These are phyloP conservation scores for Picea glauca DNA, from an alignment of 75 land plant genomes.

Conservation along the genomic window DNA sequence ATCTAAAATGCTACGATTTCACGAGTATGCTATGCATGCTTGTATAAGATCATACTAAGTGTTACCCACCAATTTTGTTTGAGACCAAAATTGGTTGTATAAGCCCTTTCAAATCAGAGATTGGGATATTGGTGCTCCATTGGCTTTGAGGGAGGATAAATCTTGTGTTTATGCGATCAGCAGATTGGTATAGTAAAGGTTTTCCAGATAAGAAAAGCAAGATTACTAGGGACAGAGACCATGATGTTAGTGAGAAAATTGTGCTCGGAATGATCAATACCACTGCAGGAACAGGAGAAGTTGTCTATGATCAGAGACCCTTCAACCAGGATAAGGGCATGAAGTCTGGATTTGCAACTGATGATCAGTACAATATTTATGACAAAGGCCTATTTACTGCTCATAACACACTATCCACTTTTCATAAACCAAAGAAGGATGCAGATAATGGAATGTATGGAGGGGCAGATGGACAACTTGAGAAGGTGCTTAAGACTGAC, in stretches of 20 bases:
- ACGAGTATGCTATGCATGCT: no score
- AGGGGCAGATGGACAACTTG: conserved; percentile 89
- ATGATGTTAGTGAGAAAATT: conserved; percentile 95
- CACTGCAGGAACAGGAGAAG: conserved; percentile 56
- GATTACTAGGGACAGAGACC: conserved; percentile 87
- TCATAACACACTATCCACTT: conserved; percentile 65
- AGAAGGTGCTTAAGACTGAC: conserved; percentile 82
- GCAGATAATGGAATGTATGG: conserved; percentile 85
- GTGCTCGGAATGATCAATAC: conserved; percentile 95
- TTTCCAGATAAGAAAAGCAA: conserved; percentile 68
- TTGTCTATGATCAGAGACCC: conserved; percentile 85
- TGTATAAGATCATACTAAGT: no score
- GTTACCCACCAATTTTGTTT: no score
- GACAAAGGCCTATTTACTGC: conserved; percentile 84
- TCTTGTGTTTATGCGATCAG: no score
- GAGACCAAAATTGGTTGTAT: no score
- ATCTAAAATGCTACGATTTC: no score
- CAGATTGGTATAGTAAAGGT: no score
- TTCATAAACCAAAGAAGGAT: conserved; percentile 89
- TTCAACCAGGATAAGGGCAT: conserved; percentile 98
- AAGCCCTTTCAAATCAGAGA: no score
- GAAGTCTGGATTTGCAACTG: conserved; percentile 91
- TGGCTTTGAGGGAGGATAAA: no score
- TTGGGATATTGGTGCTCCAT: no score
- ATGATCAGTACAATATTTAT: conserved; percentile 88